Conservation (phyloP, 108 stramenopile genomes). For the Cyclostephanos tholiformis region DNA sequence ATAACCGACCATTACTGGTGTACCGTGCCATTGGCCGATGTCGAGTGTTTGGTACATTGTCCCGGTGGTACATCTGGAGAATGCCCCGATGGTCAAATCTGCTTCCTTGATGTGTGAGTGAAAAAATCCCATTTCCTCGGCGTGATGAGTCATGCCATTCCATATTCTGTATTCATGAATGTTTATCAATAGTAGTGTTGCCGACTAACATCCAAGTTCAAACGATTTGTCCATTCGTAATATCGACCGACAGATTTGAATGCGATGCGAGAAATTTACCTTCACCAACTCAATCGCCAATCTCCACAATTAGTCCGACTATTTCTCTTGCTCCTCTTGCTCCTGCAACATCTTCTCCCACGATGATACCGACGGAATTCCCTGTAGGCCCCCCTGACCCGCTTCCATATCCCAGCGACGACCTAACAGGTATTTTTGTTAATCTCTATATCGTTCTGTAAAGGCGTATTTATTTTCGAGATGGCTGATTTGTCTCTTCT, state of each 20-base stretch:
- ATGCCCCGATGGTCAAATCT: slow-evolving; percentile 27
- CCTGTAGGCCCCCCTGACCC: slow-evolving; percentile 47
- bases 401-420: slow-evolving; percentile 37
- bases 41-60: slow-evolving; percentile 43
- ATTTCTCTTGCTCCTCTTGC: neutral
- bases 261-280: slow-evolving; percentile 43
- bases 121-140: neutral
- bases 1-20: slow-evolving; percentile 46
- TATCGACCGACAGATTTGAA: slow-evolving; percentile 1
- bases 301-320: neutral
- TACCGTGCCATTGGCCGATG: slow-evolving; percentile 37
- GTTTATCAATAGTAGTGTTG: neutral
- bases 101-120: slow-evolving; percentile 31
- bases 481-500: neutral
- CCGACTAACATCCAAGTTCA: neutral
- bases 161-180: neutral
- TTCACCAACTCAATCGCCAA: slow-evolving; percentile 13
- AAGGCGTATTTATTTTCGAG: neutral
- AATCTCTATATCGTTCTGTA: neutral
- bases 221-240: neutral
- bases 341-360: slow-evolving; percentile 16
- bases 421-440: slow-evolving; percentile 13
- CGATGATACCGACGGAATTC: slow-evolving; percentile 50
- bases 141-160: neutral
- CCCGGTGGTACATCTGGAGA: slow-evolving; percentile 27